phyloP scores from a whole-genome alignment of 2,329 filamentous ascomycete species.

The Akanthomyces muscarius region DNA sequence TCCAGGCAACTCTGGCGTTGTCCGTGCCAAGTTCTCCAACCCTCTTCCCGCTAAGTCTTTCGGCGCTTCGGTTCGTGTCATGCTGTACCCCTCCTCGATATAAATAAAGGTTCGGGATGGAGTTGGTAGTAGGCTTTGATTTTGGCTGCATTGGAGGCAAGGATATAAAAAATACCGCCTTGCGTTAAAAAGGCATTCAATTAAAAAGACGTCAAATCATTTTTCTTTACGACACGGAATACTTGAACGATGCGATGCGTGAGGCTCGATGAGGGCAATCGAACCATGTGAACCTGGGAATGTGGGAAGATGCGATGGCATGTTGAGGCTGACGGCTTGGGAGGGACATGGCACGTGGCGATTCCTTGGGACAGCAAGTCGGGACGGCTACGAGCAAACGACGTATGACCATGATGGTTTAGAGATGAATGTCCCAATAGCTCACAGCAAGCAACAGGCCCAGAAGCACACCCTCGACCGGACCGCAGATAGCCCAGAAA shows the following conservation, averaged over 20 bases:
- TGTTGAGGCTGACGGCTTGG: not conserved
- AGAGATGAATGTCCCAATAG: slow-evolving; percentile 12
- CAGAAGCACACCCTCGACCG: slow-evolving; percentile 14
- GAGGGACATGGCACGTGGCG: not conserved
- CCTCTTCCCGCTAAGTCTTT: slow-evolving; percentile 97
- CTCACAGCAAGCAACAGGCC: slow-evolving; percentile 8
- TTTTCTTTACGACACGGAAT: slow-evolving; percentile 1
- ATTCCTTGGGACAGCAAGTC: not conserved
- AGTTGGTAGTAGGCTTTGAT: slow-evolving; percentile 61
- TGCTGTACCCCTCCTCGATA: slow-evolving; percentile 98
- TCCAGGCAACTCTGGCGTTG: slow-evolving; percentile 91
- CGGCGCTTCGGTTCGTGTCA: slow-evolving; percentile 91
- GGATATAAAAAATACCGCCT: slow-evolving; percentile 49
- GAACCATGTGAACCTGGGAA: not conserved
- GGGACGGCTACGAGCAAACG: not conserved
- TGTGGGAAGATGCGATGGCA: not conserved
- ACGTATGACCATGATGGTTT: not conserved
- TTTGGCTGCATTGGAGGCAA: slow-evolving; percentile 58
- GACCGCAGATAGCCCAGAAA: slow-evolving; percentile 18
- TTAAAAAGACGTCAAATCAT: slow-evolving; percentile 46
- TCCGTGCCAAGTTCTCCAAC: slow-evolving; percentile 93
- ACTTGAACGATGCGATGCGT: slow-evolving; percentile 9
- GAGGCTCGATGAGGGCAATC: slow-evolving; percentile 2
- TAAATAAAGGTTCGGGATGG: slow-evolving; percentile 60
- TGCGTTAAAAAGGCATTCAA: slow-evolving; percentile 50